Conservation (phyloP, 2,329 filamentous ascomycete species). For the Aspergillus thermomutatus region DNA sequence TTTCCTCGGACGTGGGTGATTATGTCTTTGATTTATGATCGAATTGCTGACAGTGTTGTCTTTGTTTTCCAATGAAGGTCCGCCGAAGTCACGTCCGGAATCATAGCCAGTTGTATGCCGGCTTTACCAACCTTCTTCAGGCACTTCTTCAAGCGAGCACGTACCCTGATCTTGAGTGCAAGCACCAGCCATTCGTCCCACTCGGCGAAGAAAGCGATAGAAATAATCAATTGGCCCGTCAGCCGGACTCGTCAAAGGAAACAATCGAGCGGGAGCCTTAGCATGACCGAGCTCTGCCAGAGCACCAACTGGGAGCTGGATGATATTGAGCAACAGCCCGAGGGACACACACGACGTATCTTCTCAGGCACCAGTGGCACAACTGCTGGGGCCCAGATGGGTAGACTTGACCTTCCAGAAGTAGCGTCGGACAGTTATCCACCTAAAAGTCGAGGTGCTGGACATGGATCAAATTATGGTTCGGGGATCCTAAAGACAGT, state of each 20-base stretch:
- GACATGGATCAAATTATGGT: neutral
- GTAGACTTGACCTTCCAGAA: neutral
- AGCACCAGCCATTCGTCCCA: neutral
- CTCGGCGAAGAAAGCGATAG: neutral
- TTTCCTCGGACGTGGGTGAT: neutral
- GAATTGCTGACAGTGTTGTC: neutral
- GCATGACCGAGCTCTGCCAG: neutral
- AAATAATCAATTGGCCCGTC: neutral
- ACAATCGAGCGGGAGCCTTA: neutral
- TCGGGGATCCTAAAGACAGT: constrained; percentile 20
- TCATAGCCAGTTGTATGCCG: constrained; percentile 22
- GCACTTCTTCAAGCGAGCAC: constrained; percentile 18
- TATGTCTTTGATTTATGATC: neutral
- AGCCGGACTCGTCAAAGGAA: neutral
- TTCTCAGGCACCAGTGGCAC: constrained; percentile 11
- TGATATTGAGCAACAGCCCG: neutral
- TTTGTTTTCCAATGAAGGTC: constrained; percentile 6
- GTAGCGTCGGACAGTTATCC: neutral
- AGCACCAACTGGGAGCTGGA: constrained; percentile 6
- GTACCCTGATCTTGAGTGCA: constrained; percentile 2
- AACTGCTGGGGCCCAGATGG: constrained; percentile 10
- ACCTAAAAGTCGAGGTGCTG: neutral
- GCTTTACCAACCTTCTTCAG: constrained; percentile 20
- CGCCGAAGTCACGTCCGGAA: constrained; percentile 24
- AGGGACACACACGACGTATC: neutral